These are phyloP conservation scores for Coelastrella sp. DNA, from an alignment of 139 green algal species.

Conservation along the genomic window DNA sequence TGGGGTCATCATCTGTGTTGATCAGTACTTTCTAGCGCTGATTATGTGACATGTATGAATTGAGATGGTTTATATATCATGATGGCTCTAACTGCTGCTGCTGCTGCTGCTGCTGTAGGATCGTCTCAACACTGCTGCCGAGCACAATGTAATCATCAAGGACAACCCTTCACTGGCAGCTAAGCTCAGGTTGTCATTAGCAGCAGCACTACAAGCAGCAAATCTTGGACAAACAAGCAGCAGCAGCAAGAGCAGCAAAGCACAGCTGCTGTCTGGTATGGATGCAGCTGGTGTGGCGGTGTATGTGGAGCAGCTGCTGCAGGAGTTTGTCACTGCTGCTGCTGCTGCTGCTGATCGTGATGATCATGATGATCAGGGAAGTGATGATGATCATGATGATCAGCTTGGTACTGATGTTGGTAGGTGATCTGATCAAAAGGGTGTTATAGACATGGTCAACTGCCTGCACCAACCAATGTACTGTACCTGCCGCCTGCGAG, in stretches of 20 bases:
- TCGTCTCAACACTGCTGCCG: conserved; percentile 18
- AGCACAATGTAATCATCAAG: conserved; percentile 10
- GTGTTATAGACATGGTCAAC: not conserved
- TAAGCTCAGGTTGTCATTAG: conserved; percentile 40
- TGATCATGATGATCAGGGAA: not conserved
- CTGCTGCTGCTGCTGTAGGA: too few species aligned
- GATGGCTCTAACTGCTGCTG: too few species aligned
- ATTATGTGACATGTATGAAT: too few species aligned
- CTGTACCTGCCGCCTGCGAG: not conserved
- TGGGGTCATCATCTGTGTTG: too few species aligned
- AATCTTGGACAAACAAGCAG: not conserved
- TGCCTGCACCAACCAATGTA: not conserved
- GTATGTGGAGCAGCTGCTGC: conserved; percentile 55
- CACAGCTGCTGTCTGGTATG: conserved; percentile 51
- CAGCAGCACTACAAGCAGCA: conserved; percentile 45
- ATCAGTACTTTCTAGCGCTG: too few species aligned
- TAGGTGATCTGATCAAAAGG: not conserved
- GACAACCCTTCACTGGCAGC: not conserved
- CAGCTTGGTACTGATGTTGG: not conserved
- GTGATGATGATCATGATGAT: conserved; percentile 21
- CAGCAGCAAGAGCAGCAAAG: not conserved
- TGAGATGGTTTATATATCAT: too few species aligned
- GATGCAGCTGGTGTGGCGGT: conserved; percentile 55
- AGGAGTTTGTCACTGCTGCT: conserved; percentile 48
- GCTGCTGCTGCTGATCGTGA: not conserved